These are phyloP conservation scores for Hyaloscypha finlandica DNA, from an alignment of 495 filamentous ascomycete species.

Conservation along the genomic window DNA sequence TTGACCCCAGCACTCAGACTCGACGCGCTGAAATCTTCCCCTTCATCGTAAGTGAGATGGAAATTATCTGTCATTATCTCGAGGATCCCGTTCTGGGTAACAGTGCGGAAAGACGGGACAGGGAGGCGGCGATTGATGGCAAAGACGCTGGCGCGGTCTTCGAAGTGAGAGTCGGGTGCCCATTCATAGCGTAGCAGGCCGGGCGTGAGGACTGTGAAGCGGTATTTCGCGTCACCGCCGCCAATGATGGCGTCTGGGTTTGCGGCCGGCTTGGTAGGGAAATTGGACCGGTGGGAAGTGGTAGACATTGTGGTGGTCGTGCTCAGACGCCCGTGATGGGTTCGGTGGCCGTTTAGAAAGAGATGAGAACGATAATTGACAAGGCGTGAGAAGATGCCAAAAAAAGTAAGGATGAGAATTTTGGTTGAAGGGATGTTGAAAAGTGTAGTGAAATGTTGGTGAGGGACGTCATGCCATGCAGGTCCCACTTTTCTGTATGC, in stretches of 20 bases:
- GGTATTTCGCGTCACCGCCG: slow-evolving; percentile 42
- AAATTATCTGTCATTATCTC: slow-evolving; percentile 53
- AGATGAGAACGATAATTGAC: no score
- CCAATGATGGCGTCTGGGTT: slow-evolving; percentile 48
- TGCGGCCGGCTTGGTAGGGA: slow-evolving; percentile 39
- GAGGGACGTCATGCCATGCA: no score
- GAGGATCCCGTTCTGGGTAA: slow-evolving; percentile 40
- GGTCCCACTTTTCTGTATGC: no score
- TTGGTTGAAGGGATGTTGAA: no score
- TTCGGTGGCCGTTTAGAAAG: no score
- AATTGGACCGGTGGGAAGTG: not conserved
- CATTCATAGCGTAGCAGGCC: slow-evolving; percentile 58
- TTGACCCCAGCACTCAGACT: slow-evolving; percentile 46
- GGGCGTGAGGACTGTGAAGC: slow-evolving; percentile 57
- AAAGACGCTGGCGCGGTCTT: slow-evolving; percentile 59
- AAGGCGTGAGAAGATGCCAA: no score
- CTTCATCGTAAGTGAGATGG: slow-evolving; percentile 54
- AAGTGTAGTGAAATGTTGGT: no score
- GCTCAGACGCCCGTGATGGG: not conserved
- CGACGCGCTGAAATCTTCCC: slow-evolving; percentile 42
- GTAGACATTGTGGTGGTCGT: not conserved
- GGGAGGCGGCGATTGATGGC: slow-evolving; percentile 52
- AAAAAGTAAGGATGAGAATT: no score
- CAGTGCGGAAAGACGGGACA: slow-evolving; percentile 47
- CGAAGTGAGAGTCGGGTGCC: slow-evolving; percentile 55